Conservation (phyloP, 192 early-diverging fungal genomes). For the Coemansia sp. region DNA sequence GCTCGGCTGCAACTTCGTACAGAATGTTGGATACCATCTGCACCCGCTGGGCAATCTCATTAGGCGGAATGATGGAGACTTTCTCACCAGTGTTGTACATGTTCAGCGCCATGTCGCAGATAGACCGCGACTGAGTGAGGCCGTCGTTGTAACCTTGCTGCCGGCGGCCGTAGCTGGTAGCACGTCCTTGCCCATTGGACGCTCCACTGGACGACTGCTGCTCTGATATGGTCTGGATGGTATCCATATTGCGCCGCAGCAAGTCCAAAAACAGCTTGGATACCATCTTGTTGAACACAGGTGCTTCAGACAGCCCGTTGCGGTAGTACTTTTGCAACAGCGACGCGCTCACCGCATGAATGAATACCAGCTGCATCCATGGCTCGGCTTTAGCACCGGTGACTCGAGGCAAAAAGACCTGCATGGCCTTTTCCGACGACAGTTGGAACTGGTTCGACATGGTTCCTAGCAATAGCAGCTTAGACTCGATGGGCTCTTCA, state of each 20-base stretch:
- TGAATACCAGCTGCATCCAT: slow-evolving; percentile 76
- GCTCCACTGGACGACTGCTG: slow-evolving; percentile 43
- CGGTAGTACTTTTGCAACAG: slow-evolving; percentile 28
- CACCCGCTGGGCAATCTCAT: slow-evolving; percentile 65
- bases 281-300: slow-evolving; percentile 45
- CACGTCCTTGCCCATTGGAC: slow-evolving; percentile 26
- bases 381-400: slow-evolving; percentile 67
- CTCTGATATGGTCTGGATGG: slow-evolving; percentile 49
- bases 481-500: slow-evolving; percentile 72
- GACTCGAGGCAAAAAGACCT: slow-evolving; percentile 67
- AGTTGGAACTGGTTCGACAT: slow-evolving; percentile 76
- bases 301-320: slow-evolving; percentile 10
- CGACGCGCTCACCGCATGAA: slow-evolving; percentile 61
- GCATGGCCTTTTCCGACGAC: slow-evolving; percentile 71
- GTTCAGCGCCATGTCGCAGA: slow-evolving; percentile 54
- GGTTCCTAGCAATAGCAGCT: slow-evolving; percentile 66
- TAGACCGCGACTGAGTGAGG: slow-evolving; percentile 15
- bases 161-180: slow-evolving; percentile 40
- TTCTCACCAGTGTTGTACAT: slow-evolving; percentile 44
- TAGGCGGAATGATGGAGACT: slow-evolving; percentile 45
- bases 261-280: slow-evolving; percentile 42
- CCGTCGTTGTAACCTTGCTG: slow-evolving; percentile 15
- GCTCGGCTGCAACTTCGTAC: slow-evolving; percentile 71
- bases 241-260: slow-evolving; percentile 49
- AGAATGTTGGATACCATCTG: slow-evolving; percentile 79